Evolutionary conservation across 345 rosid species (phyloP), one percentile per base, ranked within the genome.

Genomic region (Odontarrhena argentea): DNA sequence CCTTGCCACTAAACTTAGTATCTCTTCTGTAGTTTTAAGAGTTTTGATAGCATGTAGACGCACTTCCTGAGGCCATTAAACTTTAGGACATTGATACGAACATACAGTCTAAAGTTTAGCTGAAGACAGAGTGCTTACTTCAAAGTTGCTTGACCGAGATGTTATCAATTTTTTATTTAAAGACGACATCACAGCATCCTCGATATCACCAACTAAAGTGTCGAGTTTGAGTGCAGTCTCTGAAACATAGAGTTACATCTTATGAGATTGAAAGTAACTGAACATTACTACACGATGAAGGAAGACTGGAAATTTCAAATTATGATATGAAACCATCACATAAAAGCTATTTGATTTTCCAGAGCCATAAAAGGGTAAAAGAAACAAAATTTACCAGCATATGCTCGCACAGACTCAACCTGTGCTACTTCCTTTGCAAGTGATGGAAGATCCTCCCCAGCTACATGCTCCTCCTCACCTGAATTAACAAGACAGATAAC

Each of bases 161-260:
- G 77, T 70, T 77, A 70, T 73, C 47, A 77, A 72, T 75, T 80
- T 92, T 78, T 79, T 85, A 72, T 71, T 84, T 82, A 88, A 56
- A 9, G 86, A 66, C 63, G 86, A 84, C 76, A 89, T 82, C 46
- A 91, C 96, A 42, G 84, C 87, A 82, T 94, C 99, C 80, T 94
- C 99, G 30, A 94, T 84, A 35, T 91, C 96, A 68, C 97, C 96
- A 50, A 87, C 85, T 70, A 91, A 68, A 68, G 78, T 78, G 73
- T 91, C 93, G 13, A 94, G 93, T 71, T 87, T 94, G 55, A 89
- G 71, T 28, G 96, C 91, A 10, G 95, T 85, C 83, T 85, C 99
- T 94, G 96, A 60, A 75, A 80, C 68, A 71, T 74, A 51, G 32
- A 69, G 44, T 69, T 67, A 55, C 55, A 50, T 40, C 40, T 28